Conservation (phyloP, 2,329 filamentous ascomycete species). For the Saccharata proteae region DNA sequence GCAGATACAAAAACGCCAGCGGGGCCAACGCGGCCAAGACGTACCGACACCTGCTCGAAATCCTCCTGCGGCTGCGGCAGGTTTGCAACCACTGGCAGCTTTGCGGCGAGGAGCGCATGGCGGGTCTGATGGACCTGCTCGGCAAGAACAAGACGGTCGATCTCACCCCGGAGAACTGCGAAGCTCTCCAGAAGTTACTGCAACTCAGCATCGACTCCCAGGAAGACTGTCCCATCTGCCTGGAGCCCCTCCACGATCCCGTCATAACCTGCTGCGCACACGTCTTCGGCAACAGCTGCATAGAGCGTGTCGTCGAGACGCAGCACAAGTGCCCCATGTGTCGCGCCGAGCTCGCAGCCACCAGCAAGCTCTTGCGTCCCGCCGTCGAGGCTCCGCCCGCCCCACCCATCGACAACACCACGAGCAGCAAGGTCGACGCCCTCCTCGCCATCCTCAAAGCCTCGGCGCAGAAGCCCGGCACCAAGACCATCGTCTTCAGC, state of each 20-base stretch:
- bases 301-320: conserved; percentile 58
- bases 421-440: conserved; percentile 72
- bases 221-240: conserved; percentile 74
- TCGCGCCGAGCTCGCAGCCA: conserved; percentile 47
- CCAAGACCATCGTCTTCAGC: conserved; percentile 62
- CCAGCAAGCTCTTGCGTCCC: conserved; percentile 53
- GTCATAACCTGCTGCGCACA: conserved; percentile 82
- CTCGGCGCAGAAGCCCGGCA: conserved; percentile 47
- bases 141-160: conserved; percentile 55
- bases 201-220: conserved; percentile 66
- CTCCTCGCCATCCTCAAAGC: conserved; percentile 64
- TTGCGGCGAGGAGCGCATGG: conserved; percentile 57
- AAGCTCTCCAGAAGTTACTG: conserved; percentile 61
- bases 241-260: conserved; percentile 58
- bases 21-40: conserved; percentile 31
- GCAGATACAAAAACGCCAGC: conserved; percentile 41
- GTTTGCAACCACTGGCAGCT: conserved; percentile 84
- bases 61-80: conserved; percentile 71
- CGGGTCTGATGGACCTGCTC: conserved; percentile 56
- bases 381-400: conserved; percentile 33
- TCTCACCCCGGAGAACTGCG: conserved; percentile 59
- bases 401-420: conserved; percentile 43
- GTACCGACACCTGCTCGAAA: conserved; percentile 68
- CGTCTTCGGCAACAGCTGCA: conserved; percentile 62
- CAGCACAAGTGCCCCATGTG: conserved; percentile 82